These are phyloP conservation scores for Epichloe coenophiala DNA, from an alignment of 2,329 filamentous ascomycete genomes.

Conservation along the genomic window DNA sequence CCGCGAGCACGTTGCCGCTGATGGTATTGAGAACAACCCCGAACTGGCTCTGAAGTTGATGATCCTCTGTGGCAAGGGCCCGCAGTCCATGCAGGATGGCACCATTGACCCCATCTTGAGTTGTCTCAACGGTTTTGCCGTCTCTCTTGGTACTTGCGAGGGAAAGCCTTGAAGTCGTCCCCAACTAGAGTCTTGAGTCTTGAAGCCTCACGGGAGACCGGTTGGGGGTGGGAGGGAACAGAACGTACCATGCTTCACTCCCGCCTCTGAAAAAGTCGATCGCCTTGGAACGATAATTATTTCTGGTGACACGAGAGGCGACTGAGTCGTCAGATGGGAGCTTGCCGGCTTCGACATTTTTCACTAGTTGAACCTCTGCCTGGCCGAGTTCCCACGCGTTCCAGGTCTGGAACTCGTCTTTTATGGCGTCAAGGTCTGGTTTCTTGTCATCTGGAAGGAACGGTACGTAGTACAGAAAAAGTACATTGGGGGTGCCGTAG, in stretches of 20 bases:
- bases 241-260: conserved; percentile 1
- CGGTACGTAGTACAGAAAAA: too few species aligned
- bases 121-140: neutral
- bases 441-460: too few species aligned
- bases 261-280: neutral
- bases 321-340: conserved; percentile 3
- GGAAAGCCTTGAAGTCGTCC: too few species aligned
- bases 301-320: conserved; percentile 1
- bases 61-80: neutral
- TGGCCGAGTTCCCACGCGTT: conserved; percentile 2
- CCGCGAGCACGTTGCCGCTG: neutral
- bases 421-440: too few species aligned
- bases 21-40: neutral
- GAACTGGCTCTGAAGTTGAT: neutral
- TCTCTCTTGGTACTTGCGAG: too few species aligned
- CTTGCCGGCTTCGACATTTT: neutral
- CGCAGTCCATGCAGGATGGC: neutral
- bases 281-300: conserved; percentile 2
- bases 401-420: too few species aligned
- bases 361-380: neutral
- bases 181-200: neutral
- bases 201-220: neutral
- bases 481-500: too few species aligned
- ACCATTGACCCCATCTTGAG: neutral
- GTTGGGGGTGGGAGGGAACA: neutral